Percentiles rank a stretch among this genome's conserved stretches.
phyloP scores from a whole-genome alignment of 2,329 filamentous ascomycete genomes.

The Fusarium camptoceras region DNA sequence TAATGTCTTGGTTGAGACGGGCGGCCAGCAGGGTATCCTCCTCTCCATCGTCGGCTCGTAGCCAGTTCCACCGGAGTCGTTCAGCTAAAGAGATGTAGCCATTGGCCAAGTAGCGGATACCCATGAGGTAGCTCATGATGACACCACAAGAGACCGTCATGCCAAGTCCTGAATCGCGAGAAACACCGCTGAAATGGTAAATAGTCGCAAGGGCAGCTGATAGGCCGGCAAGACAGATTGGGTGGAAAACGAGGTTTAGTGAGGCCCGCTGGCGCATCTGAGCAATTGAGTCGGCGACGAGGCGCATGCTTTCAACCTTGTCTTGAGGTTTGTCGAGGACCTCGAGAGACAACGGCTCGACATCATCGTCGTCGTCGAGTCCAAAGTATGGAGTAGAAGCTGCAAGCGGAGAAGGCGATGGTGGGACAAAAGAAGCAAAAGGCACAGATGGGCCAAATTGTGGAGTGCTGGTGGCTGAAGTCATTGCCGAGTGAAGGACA shows the following conservation, averaged over 20 bases:
- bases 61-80: constrained; percentile 70
- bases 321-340: constrained; percentile 66
- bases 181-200: constrained; percentile 61
- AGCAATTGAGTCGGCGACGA: constrained; percentile 84
- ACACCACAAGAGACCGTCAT: constrained; percentile 70
- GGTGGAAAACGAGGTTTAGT: constrained; percentile 72
- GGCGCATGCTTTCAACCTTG: constrained; percentile 74
- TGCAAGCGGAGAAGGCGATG: constrained; percentile 69
- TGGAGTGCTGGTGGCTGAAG: constrained; percentile 74
- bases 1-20: constrained; percentile 74
- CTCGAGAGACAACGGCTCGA: constrained; percentile 74
- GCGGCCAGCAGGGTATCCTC: constrained; percentile 73
- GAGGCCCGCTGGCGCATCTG: constrained; percentile 81
- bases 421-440: constrained; percentile 53
- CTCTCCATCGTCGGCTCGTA: constrained; percentile 57
- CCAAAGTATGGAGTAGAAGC: constrained; percentile 68
- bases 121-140: constrained; percentile 71
- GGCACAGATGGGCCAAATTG: constrained; percentile 64
- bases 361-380: constrained; percentile 54
- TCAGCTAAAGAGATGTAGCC: constrained; percentile 74
- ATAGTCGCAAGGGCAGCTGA: constrained; percentile 56
- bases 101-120: constrained; percentile 68
- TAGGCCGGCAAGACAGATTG: constrained; percentile 63
- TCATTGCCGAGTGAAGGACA: constrained; percentile 72
- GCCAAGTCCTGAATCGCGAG: constrained; percentile 64